Conservation (phyloP, 208 protist genomes). For the Acanthamoeba sp. region DNA sequence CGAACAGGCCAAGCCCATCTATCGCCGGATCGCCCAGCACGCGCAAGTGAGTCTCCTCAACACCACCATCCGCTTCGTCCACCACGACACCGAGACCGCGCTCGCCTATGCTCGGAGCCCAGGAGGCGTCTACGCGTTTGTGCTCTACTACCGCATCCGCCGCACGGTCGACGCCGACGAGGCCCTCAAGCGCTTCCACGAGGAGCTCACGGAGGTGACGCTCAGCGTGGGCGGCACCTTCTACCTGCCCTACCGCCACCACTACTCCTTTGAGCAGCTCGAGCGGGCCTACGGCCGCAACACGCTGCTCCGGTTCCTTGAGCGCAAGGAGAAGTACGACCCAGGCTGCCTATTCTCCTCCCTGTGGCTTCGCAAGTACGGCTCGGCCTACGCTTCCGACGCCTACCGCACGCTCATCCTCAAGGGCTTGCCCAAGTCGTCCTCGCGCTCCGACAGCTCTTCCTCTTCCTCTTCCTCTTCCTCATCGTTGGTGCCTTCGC, state of each 20-base stretch:
- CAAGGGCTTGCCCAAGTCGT: background rate
- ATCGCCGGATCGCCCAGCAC: slow-evolving; percentile 27
- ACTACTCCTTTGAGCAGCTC: slow-evolving; percentile 82
- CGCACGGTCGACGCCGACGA: slow-evolving; percentile 73
- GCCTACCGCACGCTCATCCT: slow-evolving; percentile 14
- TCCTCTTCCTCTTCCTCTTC: background rate
- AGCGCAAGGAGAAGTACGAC: slow-evolving; percentile 78
- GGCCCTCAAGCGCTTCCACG: slow-evolving; percentile 72
- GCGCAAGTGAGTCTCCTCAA: slow-evolving; percentile 77
- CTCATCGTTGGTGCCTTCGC: background rate
- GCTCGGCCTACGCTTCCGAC: slow-evolving; percentile 12
- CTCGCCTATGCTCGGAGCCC: slow-evolving; percentile 77
- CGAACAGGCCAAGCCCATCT: slow-evolving; percentile 39
- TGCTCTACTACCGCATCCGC: slow-evolving; percentile 84
- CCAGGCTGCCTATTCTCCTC: slow-evolving; percentile 77
- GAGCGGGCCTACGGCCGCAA: slow-evolving; percentile 74
- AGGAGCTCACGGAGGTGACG: slow-evolving; percentile 62
- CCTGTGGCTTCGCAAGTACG: slow-evolving; percentile 81
- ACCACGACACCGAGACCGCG: slow-evolving; percentile 70
- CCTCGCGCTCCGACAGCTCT: background rate
- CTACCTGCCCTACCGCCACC: slow-evolving; percentile 87
- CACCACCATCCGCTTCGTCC: slow-evolving; percentile 85
- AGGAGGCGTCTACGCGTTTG: slow-evolving; percentile 82
- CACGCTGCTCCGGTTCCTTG: slow-evolving; percentile 69
- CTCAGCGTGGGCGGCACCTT: slow-evolving; percentile 83